These are phyloP conservation scores for Arthrinium puccinioides DNA, from an alignment of 2,329 filamentous ascomycete genomes.

Conservation along the genomic window DNA sequence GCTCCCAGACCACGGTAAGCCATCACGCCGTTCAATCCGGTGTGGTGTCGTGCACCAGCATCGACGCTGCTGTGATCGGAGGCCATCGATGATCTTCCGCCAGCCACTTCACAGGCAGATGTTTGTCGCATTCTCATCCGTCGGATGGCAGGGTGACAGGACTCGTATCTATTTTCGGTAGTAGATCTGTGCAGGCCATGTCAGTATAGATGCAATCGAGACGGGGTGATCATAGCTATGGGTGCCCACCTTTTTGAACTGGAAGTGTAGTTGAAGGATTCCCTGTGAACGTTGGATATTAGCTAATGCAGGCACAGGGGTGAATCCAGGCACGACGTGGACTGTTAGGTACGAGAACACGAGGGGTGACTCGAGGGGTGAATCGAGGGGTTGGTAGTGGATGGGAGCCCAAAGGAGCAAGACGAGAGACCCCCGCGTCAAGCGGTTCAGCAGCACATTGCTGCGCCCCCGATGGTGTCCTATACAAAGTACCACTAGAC, in stretches of 20 bases:
- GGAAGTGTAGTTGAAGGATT: slow-evolving; percentile 92
- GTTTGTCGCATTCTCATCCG: background rate
- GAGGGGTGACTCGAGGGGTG: background rate
- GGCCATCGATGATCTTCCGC: background rate
- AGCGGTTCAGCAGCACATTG: too few relatives aligned
- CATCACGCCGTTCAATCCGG: background rate
- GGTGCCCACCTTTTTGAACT: slow-evolving; percentile 83
- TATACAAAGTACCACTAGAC: too few relatives aligned
- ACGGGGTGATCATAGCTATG: slow-evolving; percentile 4
- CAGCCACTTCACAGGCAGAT: background rate
- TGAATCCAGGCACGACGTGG: slow-evolving; percentile 8
- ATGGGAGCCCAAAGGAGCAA: slow-evolving; percentile 5
- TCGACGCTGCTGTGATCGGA: too few relatives aligned
- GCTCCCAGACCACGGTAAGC: background rate
- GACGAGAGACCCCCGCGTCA: slow-evolving; percentile 8
- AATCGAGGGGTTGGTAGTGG: background rate
- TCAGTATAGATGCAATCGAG: slow-evolving; percentile 11
- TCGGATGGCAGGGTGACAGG: background rate
- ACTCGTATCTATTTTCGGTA: slow-evolving; percentile 28
- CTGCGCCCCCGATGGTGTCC: too few relatives aligned
- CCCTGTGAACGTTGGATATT: slow-evolving; percentile 48
- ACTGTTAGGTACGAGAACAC: too few relatives aligned
- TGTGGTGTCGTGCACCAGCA: background rate
- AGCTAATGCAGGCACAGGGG: slow-evolving; percentile 13
- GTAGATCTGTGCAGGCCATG: slow-evolving; percentile 24